Base-by-base conservation (phyloP, 2,329 filamentous ascomycete species). In the Clarireedia sp. region DNA sequence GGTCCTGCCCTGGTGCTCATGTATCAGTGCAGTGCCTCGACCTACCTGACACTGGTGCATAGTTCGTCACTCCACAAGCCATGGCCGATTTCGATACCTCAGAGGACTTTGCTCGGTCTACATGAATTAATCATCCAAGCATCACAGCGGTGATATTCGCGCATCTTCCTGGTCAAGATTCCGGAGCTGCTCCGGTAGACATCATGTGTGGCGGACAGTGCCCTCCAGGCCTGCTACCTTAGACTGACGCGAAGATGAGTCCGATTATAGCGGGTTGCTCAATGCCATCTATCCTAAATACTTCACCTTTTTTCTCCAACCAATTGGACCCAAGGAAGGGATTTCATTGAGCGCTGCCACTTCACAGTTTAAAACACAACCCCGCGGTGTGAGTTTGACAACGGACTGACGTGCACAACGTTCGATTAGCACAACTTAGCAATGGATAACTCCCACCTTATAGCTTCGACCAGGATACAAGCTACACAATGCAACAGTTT, bases 191-290 rank as follows among this genome's bases (percentile, higher is more conserved):
- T 3, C 75, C 85, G 38, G 78, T 78, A 5, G 79, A 83, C 61
- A 70, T 86, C 16, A 74, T 86, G n/a, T 86, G 81, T 64, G 82
- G 82, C 43, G 74, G 74, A 50, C 73, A 78, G 57, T 82, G 81
- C 66, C 81, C 81, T 2, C 77, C 75, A 12, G 64, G 64, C 0
- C 63, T 60, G 64, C 71, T 83, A 1, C 78, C 82, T 3, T 89
- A 88, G 82, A 48, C 84, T 17, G 79, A 87, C 60, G 82, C 83
- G n/a, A 71, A 73, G 60, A 78, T 26, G 78, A 73, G 7, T 73
- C 69, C 6, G 75, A 81, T 56, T 84, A 81, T 58, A 48, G 41
- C n/a, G 45, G 12, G 29, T 33, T 33, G 29, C 29, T 33, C 29
- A 12, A 33, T 33, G 3, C 29, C 29, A 33, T 4, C 29, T 12